Conservation (phyloP, 257 asterid species). For the Solanum infundibuliforme region DNA sequence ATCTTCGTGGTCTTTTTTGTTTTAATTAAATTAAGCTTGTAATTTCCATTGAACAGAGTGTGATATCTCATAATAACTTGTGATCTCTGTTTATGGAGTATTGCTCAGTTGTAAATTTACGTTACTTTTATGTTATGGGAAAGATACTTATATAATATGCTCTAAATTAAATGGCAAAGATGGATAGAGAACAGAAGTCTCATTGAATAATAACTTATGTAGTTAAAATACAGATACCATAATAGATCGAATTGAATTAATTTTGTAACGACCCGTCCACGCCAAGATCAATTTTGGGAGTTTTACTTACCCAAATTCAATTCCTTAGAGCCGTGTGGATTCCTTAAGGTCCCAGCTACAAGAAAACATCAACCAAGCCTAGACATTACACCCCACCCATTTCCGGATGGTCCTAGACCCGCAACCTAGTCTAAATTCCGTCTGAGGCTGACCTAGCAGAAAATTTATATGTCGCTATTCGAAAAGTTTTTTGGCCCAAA, state of each 20-base stretch:
- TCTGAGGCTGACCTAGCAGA: not conserved
- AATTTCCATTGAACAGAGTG: not conserved
- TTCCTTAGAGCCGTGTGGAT: too few relatives aligned
- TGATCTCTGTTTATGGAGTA: not conserved
- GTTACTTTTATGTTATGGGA: not conserved
- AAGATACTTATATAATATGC: not conserved
- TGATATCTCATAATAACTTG: not conserved
- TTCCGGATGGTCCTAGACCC: too few relatives aligned
- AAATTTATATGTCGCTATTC: not conserved
- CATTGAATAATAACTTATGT: not conserved
- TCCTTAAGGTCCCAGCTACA: too few relatives aligned
- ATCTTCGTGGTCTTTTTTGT: not conserved
- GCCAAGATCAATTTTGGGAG: too few relatives aligned
- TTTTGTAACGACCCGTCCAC: too few relatives aligned
- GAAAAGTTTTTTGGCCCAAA: not conserved
- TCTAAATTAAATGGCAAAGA: not conserved
- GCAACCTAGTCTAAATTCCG: not conserved
- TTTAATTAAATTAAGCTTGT: not conserved
- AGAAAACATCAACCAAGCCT: too few relatives aligned
- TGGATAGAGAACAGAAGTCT: not conserved
- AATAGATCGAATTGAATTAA: not conserved
- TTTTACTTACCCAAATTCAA: too few relatives aligned
- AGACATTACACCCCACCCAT: too few relatives aligned
- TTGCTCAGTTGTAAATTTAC: not conserved
- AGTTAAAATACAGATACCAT: not conserved